phyloP scores from a whole-genome alignment of 1,139 yeast genomes.

The Candida buenavistaensis region DNA sequence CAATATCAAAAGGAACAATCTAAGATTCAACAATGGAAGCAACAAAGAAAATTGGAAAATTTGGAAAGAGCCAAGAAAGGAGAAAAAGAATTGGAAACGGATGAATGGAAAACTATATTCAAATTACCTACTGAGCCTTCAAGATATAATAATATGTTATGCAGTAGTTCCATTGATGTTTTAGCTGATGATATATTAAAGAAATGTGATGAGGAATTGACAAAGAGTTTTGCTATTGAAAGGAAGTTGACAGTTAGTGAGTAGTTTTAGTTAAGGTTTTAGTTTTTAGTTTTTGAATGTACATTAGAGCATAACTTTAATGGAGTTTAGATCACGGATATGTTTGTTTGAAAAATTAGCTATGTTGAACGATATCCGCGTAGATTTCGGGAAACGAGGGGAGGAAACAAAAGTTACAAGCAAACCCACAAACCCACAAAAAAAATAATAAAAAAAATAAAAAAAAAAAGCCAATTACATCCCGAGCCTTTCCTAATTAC shows the following conservation, averaged over 20 bases:
- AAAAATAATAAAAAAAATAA: background rate
- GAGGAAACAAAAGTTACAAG: no score
- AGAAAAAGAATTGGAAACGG: constrained; percentile 55
- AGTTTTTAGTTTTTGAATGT: no score
- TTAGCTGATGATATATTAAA: constrained; percentile 66
- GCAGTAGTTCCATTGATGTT: constrained; percentile 68
- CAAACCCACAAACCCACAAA: no score
- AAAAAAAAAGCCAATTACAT: background rate
- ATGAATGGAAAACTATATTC: constrained; percentile 68
- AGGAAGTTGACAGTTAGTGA: constrained; percentile 36
- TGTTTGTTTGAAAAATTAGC: no score
- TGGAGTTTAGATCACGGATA: no score
- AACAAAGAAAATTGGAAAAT: constrained; percentile 69
- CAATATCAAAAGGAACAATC: constrained; percentile 69
- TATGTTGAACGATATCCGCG: no score
- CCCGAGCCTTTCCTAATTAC: background rate
- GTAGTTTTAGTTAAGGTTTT: no score
- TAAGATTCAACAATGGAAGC: constrained; percentile 75
- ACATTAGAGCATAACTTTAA: no score
- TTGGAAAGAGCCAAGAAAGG: constrained; percentile 58
- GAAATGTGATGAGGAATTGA: constrained; percentile 62
- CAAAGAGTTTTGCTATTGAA: constrained; percentile 60
- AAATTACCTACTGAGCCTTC: constrained; percentile 77
- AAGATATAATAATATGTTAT: constrained; percentile 69
- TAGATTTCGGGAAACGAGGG: no score